These are phyloP conservation scores for Drechslerella stenobrocha DNA, from an alignment of 2,329 filamentous ascomycete genomes.

Conservation along the genomic window DNA sequence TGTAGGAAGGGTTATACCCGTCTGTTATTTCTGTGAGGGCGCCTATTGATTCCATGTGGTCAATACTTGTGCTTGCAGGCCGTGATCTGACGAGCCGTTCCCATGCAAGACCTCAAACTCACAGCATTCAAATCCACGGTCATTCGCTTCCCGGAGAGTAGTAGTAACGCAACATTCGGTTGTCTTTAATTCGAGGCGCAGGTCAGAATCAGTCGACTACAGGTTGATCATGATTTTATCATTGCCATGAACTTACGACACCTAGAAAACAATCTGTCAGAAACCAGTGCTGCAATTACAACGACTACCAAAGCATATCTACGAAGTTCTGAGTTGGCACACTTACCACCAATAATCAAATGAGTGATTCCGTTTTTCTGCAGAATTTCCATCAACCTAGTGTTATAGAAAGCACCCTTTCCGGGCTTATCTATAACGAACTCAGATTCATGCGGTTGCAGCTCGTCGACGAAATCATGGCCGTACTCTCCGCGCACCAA, in stretches of 20 bases:
- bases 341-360: conserved; percentile 58
- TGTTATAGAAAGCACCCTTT: conserved; percentile 65
- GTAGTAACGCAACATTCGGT: conserved; percentile 62
- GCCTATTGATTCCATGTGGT: conserved; percentile 51
- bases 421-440: conserved; percentile 64
- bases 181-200: conserved; percentile 12
- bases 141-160: conserved; percentile 63
- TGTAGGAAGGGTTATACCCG: conserved; percentile 54
- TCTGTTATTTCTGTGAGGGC: conserved; percentile 56
- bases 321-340: not conserved
- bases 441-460: conserved; percentile 61
- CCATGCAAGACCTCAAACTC: conserved; percentile 37
- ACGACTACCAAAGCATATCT: too few species aligned
- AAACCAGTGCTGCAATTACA: too few species aligned
- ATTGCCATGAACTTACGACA: conserved; percentile 34
- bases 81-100: not conserved
- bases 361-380: conserved; percentile 64
- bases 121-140: conserved; percentile 66
- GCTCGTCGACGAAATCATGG: conserved; percentile 63
- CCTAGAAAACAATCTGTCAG: too few species aligned
- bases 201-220: conserved; percentile 34
- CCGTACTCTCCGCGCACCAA: conserved; percentile 62
- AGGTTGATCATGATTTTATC: not conserved
- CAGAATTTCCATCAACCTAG: conserved; percentile 61
- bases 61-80: not conserved